Evolutionary conservation across 768 basidiomycete genomes (phyloP).

Genomic region (Pholiota microspora): DNA sequence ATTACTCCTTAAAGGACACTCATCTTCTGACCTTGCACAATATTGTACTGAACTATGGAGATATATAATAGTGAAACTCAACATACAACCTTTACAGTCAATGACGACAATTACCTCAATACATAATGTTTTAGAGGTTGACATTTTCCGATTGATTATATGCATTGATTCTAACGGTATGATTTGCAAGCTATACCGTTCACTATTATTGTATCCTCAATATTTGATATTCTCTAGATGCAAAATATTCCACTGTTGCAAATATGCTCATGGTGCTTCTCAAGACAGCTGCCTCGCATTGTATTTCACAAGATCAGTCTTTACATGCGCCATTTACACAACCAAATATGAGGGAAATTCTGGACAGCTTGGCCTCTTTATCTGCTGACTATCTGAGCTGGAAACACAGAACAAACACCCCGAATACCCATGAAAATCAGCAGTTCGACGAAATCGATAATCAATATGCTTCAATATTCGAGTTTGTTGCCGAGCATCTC

Average conservation of each 20-base stretch:
- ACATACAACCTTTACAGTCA: no score
- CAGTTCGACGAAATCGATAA: background rate
- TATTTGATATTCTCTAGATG: no score
- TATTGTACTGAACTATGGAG: no score
- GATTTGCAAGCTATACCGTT: no score
- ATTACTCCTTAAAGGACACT: background rate
- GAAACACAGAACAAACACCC: background rate
- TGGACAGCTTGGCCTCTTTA: background rate
- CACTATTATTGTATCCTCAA: no score
- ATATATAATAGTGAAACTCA: no score
- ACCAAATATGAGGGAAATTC: background rate
- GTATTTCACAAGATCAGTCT: background rate
- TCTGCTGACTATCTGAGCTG: background rate
- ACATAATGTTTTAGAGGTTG: no score
- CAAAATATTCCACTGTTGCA: background rate
- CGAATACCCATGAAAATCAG: background rate
- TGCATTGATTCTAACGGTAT: no score
- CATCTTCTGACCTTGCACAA: background rate
- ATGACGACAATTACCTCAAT: no score
- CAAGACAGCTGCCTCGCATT: background rate
- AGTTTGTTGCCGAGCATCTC: background rate
- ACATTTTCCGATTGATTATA: no score
- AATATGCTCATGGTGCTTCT: background rate
- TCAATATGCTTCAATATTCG: background rate
- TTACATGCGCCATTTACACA: background rate